Evolutionary conservation across 495 filamentous ascomycete species (phyloP), one percentile per base, ranked within the genome.

Genomic region (Podospora sp.): DNA sequence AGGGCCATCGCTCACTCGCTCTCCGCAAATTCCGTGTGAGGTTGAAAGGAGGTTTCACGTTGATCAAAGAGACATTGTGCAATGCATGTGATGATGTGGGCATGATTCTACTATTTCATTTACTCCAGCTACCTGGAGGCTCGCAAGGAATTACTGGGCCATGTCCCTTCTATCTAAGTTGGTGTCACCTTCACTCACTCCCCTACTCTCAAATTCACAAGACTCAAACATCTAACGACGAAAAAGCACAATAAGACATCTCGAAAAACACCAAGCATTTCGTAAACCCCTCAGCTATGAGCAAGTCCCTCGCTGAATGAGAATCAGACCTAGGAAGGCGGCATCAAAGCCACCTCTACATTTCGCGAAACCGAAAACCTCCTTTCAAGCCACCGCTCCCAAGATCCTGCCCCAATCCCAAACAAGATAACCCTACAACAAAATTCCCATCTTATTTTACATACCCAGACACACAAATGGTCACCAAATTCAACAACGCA

Each of bases 401-500:
- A 57, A 5, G 12, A 26, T 21, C 53, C 25, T n/a, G 7, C 18
- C 21, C 26, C 21, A 4, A 20, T 11, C 22, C 58, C 49, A 11
- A 49, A 36, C 8, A 60, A 12, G 20, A 24, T 14, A 20, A 21
- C 26, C 51, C 35, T 33, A 63, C 33, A 56, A 63, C 26, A 16
- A 33, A 12, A 0, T 22, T 24, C 29, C 57, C 16, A 57, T 26
- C 53, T 18, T 59, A 40, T 40, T 60, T 36, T 40, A 57, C 53
- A 57, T 21, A 26, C 7, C 53, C 53, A 2, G 29, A 25, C 1
- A n/a, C 16, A 20, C 8, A 26, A 55, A 56, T 53, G 49, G 40
- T 21, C 20, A 35, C 58, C 26, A 60, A 33, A 50, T 16, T n/a
- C 22, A 62, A 62, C 46, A 24, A 50, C 46, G 29, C 57, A 60